Conservation (phyloP, 495 filamentous ascomycete genomes). For the Neurospora sp. region DNA sequence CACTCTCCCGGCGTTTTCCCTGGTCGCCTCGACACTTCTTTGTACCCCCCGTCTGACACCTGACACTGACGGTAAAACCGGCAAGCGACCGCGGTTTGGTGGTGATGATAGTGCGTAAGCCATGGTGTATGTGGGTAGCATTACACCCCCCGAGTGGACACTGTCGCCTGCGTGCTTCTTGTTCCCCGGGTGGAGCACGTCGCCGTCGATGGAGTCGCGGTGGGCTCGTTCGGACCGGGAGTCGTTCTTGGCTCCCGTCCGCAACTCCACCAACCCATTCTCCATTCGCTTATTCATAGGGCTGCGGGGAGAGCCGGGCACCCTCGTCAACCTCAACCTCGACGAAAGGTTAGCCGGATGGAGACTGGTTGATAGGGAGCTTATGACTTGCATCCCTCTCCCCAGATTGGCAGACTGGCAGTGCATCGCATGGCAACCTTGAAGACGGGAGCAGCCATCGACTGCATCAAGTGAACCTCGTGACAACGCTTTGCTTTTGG, state of each 20-base stretch:
- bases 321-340: neutral
- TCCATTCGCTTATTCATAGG: neutral
- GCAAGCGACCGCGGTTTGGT: neutral
- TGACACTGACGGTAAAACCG: neutral
- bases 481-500: neutral
- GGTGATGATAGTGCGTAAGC: neutral
- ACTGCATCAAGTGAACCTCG: neutral
- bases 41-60: neutral
- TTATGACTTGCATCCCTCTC: neutral
- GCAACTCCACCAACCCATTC: neutral
- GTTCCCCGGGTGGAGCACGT: neutral
- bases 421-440: neutral
- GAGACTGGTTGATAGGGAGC: neutral
- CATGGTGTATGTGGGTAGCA: neutral
- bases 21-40: neutral
- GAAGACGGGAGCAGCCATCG: neutral
- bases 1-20: neutral
- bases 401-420: neutral
- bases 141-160: neutral
- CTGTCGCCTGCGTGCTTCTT: neutral
- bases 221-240: neutral
- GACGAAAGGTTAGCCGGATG: neutral
- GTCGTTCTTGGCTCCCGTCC: neutral
- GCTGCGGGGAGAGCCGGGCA: neutral
- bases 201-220: neutral